These are phyloP conservation scores for Pseudozyma pruni DNA, from an alignment of 1,284 basidiomycete species.

Conservation along the genomic window DNA sequence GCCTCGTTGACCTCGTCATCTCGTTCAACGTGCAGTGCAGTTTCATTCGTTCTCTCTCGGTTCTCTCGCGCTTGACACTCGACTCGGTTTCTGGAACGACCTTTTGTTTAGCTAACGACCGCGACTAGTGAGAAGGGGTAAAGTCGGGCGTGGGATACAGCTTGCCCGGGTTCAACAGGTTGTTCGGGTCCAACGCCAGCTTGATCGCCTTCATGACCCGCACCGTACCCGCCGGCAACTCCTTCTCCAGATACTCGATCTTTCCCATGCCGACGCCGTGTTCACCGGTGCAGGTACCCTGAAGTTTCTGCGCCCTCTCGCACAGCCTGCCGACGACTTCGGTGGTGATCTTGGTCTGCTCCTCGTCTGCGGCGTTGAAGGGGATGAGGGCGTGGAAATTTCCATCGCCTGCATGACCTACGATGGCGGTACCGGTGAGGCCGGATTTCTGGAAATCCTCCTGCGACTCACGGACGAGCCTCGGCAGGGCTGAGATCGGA, in stretches of 20 bases:
- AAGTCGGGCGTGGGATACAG: conserved; percentile 33
- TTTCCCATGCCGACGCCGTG: conserved; percentile 62
- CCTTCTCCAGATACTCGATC: conserved; percentile 51
- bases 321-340: conserved; percentile 70
- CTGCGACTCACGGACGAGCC: conserved; percentile 72
- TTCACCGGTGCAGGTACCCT: conserved; percentile 70
- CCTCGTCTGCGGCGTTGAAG: conserved; percentile 40
- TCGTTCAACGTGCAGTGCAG: conserved; percentile 25
- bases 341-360: conserved; percentile 64
- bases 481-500: conserved; percentile 81
- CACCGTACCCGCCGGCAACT: conserved; percentile 54
- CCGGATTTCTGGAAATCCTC: conserved; percentile 35
- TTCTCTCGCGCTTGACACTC: background rate
- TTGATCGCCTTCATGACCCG: conserved; percentile 57
- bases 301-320: conserved; percentile 70
- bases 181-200: conserved; percentile 52
- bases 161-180: conserved; percentile 61
- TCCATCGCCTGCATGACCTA: conserved; percentile 88
- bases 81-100: background rate
- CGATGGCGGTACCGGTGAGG: conserved; percentile 71
- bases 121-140: conserved; percentile 9
- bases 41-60: too few species aligned
- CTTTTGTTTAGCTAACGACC: too few species aligned
- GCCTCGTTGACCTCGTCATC: conserved; percentile 2
- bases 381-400: conserved; percentile 68